Conservation (phyloP, 2,329 filamentous ascomycete species). For the Aspergillus luchuensis region DNA sequence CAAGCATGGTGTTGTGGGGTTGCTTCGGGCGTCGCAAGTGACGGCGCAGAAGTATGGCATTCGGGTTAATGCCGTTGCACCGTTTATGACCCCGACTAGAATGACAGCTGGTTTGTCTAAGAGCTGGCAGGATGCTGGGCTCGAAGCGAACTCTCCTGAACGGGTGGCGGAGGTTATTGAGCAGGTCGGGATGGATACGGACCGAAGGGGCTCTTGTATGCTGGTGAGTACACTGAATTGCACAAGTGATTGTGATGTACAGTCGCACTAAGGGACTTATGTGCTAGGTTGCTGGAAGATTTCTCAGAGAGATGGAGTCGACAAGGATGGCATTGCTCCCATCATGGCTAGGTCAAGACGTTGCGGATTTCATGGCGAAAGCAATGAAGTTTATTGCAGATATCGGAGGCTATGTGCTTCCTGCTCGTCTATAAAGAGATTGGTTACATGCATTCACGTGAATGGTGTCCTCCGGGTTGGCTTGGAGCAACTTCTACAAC, state of each 20-base stretch:
- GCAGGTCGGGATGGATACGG: conserved; percentile 38
- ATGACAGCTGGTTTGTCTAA: conserved; percentile 45
- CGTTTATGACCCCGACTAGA: conserved; percentile 52
- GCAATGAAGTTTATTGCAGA: conserved; percentile 25
- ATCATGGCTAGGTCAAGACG: conserved; percentile 24
- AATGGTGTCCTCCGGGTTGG: neutral
- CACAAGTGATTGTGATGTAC: neutral
- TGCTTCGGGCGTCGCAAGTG: conserved; percentile 42
- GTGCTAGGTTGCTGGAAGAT: conserved; percentile 24
- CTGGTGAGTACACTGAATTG: conserved; percentile 24
- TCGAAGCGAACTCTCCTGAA: conserved; percentile 47
- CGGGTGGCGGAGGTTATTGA: conserved; percentile 48
- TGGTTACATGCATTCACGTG: neutral
- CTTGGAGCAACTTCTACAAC: neutral
- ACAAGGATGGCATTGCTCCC: conserved; percentile 16
- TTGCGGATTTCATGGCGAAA: conserved; percentile 21
- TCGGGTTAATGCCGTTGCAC: conserved; percentile 51
- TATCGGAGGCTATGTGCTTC: conserved; percentile 30
- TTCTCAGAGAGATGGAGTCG: conserved; percentile 24
- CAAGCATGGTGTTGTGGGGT: conserved; percentile 47
- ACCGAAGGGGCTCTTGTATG: conserved; percentile 29
- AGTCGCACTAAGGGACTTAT: neutral
- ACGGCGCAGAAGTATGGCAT: conserved; percentile 39
- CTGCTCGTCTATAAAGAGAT: neutral
- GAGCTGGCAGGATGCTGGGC: conserved; percentile 40